phyloP scores from a whole-genome alignment of 1,284 basidiomycete genomes.

The Microbotryomycetes sp. region DNA sequence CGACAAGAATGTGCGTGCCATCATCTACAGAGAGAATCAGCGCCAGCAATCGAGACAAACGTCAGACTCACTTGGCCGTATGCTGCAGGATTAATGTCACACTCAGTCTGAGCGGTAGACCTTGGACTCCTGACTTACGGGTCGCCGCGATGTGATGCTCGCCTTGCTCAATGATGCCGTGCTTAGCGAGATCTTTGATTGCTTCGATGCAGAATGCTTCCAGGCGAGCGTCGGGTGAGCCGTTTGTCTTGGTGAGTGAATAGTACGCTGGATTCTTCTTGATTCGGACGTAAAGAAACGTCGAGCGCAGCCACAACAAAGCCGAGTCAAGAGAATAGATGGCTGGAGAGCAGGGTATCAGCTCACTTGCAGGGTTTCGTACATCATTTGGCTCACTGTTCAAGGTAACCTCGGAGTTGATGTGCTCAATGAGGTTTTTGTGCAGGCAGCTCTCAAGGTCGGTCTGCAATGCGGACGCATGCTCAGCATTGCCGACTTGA shows the following conservation, averaged over 20 bases:
- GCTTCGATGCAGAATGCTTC: constrained; percentile 32
- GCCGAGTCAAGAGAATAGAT: constrained; percentile 62
- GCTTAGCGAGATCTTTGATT: constrained; percentile 23
- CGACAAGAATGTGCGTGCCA: constrained; percentile 29
- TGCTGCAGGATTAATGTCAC: neutral
- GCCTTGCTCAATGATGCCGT: constrained; percentile 23
- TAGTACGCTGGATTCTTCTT: constrained; percentile 74
- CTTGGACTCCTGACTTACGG: neutral
- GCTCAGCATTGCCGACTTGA: neutral
- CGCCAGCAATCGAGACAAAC: no score
- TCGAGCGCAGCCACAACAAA: constrained; percentile 53
- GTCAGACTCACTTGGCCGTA: constrained; percentile 16
- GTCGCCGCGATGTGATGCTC: constrained; percentile 9
- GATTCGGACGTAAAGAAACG: constrained; percentile 77
- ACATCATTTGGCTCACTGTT: constrained; percentile 43
- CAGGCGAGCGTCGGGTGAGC: constrained; percentile 25
- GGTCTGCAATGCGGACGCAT: neutral
- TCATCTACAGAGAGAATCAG: constrained; percentile 14
- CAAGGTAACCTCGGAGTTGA: constrained; percentile 86
- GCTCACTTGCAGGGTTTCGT: neutral
- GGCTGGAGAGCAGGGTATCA: neutral
- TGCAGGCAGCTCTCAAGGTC: constrained; percentile 50
- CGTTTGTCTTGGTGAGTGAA: constrained; percentile 36
- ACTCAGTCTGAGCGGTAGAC: neutral
- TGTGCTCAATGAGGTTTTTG: constrained; percentile 70